Evolutionary conservation across 108 stramenopile species (phyloP).

Genomic region (Fragilaria radians): DNA sequence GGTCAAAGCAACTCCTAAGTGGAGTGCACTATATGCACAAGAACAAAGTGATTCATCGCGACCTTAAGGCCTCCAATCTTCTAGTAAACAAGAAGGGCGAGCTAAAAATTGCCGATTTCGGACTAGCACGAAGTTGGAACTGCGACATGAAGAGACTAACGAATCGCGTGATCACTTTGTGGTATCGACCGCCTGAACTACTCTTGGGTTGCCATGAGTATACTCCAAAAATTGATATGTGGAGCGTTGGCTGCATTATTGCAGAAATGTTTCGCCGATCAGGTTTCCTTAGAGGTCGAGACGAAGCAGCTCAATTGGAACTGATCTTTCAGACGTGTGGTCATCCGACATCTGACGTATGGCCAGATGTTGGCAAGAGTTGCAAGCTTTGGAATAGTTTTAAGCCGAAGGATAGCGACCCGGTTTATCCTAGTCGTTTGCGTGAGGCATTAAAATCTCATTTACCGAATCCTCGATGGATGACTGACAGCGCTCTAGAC

Average conservation of each 20-base stretch:
- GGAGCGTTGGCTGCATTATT: slow-evolving; percentile 96
- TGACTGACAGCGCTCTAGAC: slow-evolving; percentile 79
- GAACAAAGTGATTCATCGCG: slow-evolving; percentile 92
- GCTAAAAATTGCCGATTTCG: slow-evolving; percentile 96
- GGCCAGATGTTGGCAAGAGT: slow-evolving; percentile 63
- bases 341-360: slow-evolving; percentile 60
- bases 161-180: slow-evolving; percentile 92
- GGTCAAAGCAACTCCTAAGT: slow-evolving; percentile 85
- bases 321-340: slow-evolving; percentile 76
- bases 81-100: slow-evolving; percentile 83
- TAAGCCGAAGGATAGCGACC: slow-evolving; percentile 42
- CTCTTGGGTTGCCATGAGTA: slow-evolving; percentile 82
- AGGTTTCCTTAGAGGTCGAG: slow-evolving; percentile 67
- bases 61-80: slow-evolving; percentile 91
- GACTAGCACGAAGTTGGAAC: slow-evolving; percentile 88
- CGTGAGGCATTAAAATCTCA: slow-evolving; percentile 48
- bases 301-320: slow-evolving; percentile 72
- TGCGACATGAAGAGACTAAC: slow-evolving; percentile 83
- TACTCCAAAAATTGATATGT: slow-evolving; percentile 91
- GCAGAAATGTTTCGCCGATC: slow-evolving; percentile 91
- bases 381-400: slow-evolving; percentile 77
- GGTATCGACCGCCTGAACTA: slow-evolving; percentile 97
- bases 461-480: slow-evolving; percentile 74
- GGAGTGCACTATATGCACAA: slow-evolving; percentile 92
- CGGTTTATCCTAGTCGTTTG: slow-evolving; percentile 48